Percentiles rank a stretch among this genome's conserved stretches.
phyloP scores from a whole-genome alignment of 2,329 filamentous ascomycete species.

The Fusarium domesticum region DNA sequence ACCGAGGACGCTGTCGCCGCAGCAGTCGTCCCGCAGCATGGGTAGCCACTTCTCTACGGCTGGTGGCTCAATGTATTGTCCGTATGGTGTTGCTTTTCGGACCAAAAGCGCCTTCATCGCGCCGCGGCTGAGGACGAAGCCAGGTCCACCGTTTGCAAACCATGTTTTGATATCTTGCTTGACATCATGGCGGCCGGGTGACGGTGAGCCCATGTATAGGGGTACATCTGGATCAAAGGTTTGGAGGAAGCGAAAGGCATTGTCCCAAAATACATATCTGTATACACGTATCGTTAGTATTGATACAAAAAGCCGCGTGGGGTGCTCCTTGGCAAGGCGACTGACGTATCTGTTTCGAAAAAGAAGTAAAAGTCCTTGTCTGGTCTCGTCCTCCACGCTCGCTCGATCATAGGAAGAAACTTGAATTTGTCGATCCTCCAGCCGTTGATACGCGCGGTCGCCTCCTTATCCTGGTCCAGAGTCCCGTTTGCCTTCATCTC shows the following conservation, averaged over 20 bases:
- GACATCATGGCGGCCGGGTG: slow-evolving; percentile 36
- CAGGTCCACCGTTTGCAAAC: slow-evolving; percentile 50
- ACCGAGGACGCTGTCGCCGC: slow-evolving; percentile 51
- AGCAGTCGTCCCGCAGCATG: slow-evolving; percentile 46
- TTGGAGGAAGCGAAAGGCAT: slow-evolving; percentile 47
- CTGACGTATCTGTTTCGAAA: slow-evolving; percentile 54
- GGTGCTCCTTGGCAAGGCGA: slow-evolving; percentile 2
- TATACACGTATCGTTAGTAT: slow-evolving; percentile 5
- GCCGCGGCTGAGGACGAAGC: slow-evolving; percentile 44
- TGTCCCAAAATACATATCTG: slow-evolving; percentile 37
- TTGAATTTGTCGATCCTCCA: slow-evolving; percentile 58
- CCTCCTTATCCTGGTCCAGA: slow-evolving; percentile 31
- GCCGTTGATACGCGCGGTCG: slow-evolving; percentile 37
- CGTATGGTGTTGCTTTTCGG: slow-evolving; percentile 30
- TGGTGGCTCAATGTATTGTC: slow-evolving; percentile 40
- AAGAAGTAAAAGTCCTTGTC: slow-evolving; percentile 55
- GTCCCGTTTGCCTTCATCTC: slow-evolving; percentile 35
- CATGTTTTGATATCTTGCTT: slow-evolving; percentile 35
- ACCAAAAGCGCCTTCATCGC: slow-evolving; percentile 42
- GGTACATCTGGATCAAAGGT: slow-evolving; percentile 44
- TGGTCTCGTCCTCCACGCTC: slow-evolving; percentile 45
- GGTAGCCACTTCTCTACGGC: slow-evolving; percentile 40
- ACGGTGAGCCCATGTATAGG: slow-evolving; percentile 50
- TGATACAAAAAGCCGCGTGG: neutral
- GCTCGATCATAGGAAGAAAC: slow-evolving; percentile 54